Conservation (phyloP, 2,329 filamentous ascomycete species). For the Corynespora cassiicola region DNA sequence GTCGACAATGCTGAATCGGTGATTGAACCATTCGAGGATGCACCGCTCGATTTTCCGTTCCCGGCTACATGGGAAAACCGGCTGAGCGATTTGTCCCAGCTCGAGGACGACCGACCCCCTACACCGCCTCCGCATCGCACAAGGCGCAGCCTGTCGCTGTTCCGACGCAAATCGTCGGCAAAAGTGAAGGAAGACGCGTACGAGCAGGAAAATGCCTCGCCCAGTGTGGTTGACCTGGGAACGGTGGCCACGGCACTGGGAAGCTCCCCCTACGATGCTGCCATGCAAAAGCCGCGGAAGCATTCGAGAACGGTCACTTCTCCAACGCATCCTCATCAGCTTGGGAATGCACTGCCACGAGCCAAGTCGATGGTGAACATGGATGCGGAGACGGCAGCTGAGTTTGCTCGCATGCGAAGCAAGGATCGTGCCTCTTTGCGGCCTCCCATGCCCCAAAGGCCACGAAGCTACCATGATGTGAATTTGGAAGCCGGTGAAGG, state of each 20-base stretch:
- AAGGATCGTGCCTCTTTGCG: conserved; percentile 34
- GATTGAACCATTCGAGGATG: no score
- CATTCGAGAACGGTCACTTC: conserved; percentile 24
- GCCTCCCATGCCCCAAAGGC: conserved; percentile 25
- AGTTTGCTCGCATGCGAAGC: conserved; percentile 43
- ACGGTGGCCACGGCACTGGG: conserved; percentile 51
- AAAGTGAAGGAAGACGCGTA: conserved; percentile 25
- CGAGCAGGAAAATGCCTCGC: conserved; percentile 20
- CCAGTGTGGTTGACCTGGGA: conserved; percentile 47
- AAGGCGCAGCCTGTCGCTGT: conserved; percentile 36
- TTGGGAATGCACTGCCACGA: conserved; percentile 33
- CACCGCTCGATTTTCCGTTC: conserved; percentile 9
- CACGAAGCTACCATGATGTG: conserved; percentile 35
- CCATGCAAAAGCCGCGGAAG: conserved; percentile 30
- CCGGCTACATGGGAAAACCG: no score
- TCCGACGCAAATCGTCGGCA: conserved; percentile 32
- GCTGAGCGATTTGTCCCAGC: no score
- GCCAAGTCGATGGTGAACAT: conserved; percentile 41
- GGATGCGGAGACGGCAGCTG: conserved; percentile 41
- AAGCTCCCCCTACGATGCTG: conserved; percentile 52
- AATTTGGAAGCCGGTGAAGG: conserved; percentile 31
- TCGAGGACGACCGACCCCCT: conserved; percentile 29
- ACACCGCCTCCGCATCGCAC: conserved; percentile 28
- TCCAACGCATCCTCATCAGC: conserved; percentile 44
- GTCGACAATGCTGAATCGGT: conserved; percentile 15